These are phyloP conservation scores for Schoenoplectus tabernaemontani DNA, from an alignment of 202 grass and related monocot species.

Conservation along the genomic window DNA sequence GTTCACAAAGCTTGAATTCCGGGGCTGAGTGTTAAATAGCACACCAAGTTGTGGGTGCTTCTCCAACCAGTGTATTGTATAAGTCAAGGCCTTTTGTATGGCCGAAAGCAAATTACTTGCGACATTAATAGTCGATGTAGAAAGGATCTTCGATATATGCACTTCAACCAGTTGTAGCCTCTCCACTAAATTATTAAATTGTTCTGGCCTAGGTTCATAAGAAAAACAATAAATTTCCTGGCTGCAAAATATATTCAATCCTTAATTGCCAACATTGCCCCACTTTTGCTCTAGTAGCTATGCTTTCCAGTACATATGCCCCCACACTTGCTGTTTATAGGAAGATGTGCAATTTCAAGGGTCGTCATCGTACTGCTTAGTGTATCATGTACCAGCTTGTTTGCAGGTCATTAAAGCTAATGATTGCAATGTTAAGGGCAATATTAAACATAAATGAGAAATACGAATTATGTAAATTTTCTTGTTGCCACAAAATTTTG, in stretches of 20 bases:
- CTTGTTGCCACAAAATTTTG: not conserved
- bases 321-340: not conserved
- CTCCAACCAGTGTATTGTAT: conserved; percentile 36
- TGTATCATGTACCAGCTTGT: not conserved
- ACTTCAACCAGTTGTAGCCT: conserved; percentile 52
- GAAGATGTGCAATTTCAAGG: not conserved
- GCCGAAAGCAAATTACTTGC: conserved; percentile 41
- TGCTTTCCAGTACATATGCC: not conserved
- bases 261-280: not conserved
- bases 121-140: conserved; percentile 21
- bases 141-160: conserved; percentile 38
- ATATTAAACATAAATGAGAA: not conserved
- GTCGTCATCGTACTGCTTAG: not conserved
- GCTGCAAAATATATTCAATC: not conserved
- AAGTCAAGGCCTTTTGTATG: conserved; percentile 46
- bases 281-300: not conserved
- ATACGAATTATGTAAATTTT: not conserved
- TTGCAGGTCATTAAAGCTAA: not conserved
- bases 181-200: conserved; percentile 58
- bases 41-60: conserved; percentile 49
- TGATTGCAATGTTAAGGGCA: not conserved
- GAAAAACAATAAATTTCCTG: conserved; percentile 3
- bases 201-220: conserved; percentile 48
- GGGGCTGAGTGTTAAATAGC: conserved; percentile 38
- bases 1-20: conserved; percentile 35